Base-by-base conservation (phyloP, 2,329 filamentous ascomycete genomes). In the Venturia carpophila region DNA sequence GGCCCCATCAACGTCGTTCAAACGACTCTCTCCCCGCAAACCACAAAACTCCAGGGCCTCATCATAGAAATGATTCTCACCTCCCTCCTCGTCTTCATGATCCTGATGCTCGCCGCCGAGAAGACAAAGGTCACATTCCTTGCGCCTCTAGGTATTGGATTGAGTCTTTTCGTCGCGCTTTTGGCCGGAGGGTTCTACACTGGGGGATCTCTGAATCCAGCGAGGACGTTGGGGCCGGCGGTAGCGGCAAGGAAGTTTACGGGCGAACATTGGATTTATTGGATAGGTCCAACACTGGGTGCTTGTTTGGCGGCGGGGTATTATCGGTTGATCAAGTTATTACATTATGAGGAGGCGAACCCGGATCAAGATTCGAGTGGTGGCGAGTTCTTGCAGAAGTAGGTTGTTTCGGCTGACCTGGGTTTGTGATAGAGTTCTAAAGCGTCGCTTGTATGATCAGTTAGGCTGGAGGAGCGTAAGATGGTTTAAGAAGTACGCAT, bases 11-110 rank as follows among this genome's bases (percentile, higher is more conserved):
- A 74, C 47, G 75, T 76, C 45, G 75, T 79, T 1, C 72, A 73
- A 10, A 81, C 79, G 6, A 74, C 71, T 0, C 74, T 82, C 1
- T 73, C 74, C 43, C 73, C 72, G 19, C 75, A 75, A 4, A 76
- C 78, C 1, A 74, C 74, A 11, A 66, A 76, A 2, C 76, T 74
- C 2, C 79, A 80, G 68, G 80, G 79, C 19, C 72, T 82, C 24
- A 77, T 82, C 66, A 79, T 82, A 47, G 80, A 82, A 67, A 79
- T 80, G 68, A 73, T 82, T 37, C 71, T 81, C 17, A 82, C 80
- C 3, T 76, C 78, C 15, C 76, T 82, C 67, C 68, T 82, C 39
- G 45, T 63, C 42, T 66, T 66, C 49, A 58, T 52, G 34, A 27
- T 66, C 24, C 47, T 76, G 70, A 75, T 77, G 75, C 71, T 77